Evolutionary conservation across 1,139 yeast genomes (phyloP).

Genomic region (Yamadazyma jaroonii): DNA sequence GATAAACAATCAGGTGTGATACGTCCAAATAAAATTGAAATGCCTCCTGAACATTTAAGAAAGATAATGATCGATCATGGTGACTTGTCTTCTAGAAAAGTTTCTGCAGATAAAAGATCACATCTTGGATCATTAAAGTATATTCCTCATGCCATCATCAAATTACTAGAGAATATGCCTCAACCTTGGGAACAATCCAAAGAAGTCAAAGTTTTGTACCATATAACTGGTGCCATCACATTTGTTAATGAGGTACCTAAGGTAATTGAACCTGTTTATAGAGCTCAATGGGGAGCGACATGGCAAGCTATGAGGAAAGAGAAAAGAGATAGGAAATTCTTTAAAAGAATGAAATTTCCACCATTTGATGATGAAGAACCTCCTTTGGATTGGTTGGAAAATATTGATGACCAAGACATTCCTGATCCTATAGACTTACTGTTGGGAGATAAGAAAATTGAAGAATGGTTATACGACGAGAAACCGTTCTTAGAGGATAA

Average conservation of each 20-base stretch:
- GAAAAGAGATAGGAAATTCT: conserved; percentile 84
- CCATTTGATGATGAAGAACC: conserved; percentile 98
- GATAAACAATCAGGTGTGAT: conserved; percentile 38
- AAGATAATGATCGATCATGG: conserved; percentile 84
- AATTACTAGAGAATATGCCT: conserved; percentile 93
- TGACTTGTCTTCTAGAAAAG: conserved; percentile 76
- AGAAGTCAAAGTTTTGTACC: conserved; percentile 87
- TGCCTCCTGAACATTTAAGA: conserved; percentile 94
- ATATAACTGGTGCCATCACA: conserved; percentile 90
- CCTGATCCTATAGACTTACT: conserved; percentile 67
- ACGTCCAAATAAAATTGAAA: conserved; percentile 66
- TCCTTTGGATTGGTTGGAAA: conserved; percentile 78
- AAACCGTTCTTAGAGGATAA: conserved; percentile 66
- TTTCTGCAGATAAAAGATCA: conserved; percentile 84
- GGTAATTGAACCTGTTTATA: conserved; percentile 87
- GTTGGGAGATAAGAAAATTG: conserved; percentile 56
- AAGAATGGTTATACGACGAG: conserved; percentile 80
- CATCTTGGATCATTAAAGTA: conserved; percentile 89
- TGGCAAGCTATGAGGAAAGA: conserved; percentile 95
- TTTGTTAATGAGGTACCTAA: conserved; percentile 91
- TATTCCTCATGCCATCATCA: conserved; percentile 92
- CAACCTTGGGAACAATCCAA: conserved; percentile 95
- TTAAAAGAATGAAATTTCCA: conserved; percentile 90
- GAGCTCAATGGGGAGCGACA: conserved; percentile 93
- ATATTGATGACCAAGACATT: conserved; percentile 70